Conservation (phyloP, 1,139 yeast species). For the Meyerozyma smithsonii region DNA sequence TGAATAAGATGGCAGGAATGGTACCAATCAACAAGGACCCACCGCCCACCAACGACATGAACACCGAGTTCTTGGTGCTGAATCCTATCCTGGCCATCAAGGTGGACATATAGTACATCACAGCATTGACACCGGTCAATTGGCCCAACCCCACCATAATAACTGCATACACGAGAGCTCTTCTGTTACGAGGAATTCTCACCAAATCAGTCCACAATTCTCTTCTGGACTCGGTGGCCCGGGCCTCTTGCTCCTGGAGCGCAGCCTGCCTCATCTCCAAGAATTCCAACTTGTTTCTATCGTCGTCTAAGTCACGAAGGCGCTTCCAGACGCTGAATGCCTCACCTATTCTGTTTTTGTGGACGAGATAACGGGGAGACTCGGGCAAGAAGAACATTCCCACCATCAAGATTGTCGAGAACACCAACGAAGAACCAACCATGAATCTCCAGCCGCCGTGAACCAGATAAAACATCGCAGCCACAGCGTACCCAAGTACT, state of each 20-base stretch:
- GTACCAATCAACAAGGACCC: constrained; percentile 56
- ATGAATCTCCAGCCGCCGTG: constrained; percentile 56
- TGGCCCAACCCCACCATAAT: constrained; percentile 56
- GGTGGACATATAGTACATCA: constrained; percentile 52
- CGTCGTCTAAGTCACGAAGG: constrained; percentile 40
- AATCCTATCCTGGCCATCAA: constrained; percentile 47
- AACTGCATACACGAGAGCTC: constrained; percentile 52
- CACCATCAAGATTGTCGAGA: constrained; percentile 44
- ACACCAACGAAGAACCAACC: constrained; percentile 55
- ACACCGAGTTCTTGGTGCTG: constrained; percentile 37
- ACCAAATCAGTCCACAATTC: constrained; percentile 45
- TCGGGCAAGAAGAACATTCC: constrained; percentile 48
- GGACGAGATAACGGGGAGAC: constrained; percentile 50
- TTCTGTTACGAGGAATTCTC: constrained; percentile 49
- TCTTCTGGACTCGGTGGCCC: constrained; percentile 19
- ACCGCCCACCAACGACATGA: constrained; percentile 60
- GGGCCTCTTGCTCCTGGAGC: constrained; percentile 22
- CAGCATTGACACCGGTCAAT: constrained; percentile 53
- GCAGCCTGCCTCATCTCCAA: constrained; percentile 39
- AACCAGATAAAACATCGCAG: constrained; percentile 52
- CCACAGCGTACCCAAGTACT: constrained; percentile 51
- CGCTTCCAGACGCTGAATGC: constrained; percentile 54
- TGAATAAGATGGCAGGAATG: constrained; percentile 55
- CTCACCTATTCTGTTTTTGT: constrained; percentile 46
- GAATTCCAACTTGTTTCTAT: constrained; percentile 43